Base-by-base conservation (phyloP, 2,329 filamentous ascomycete genomes). In the Aureobasidium mangrovei region DNA sequence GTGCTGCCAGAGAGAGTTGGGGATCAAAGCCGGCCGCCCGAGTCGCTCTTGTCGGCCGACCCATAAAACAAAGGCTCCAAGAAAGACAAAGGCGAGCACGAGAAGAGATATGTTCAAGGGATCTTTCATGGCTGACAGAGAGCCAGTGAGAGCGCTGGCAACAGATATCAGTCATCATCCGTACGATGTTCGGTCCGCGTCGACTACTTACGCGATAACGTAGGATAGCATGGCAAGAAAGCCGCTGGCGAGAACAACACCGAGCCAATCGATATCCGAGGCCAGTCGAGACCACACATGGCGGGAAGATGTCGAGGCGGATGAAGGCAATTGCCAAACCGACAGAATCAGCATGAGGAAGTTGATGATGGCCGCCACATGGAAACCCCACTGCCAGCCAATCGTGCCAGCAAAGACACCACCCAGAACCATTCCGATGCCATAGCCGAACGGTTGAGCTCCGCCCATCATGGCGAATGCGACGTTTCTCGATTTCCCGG, bases 1-100 rank as follows among this genome's bases (percentile, higher is more conserved):
- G 42, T 80, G 82, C n/a, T 67, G 72, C 82, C 82, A 85, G 0
- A 85, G 66, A 0, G 74, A 75, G 62, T 84, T 84, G 0, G 82
- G 82, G 26, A 85, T 83, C 6, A 85, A 63, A 0, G 80, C 80
- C 4, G 79, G 75, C 1, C 69, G 70, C 8, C 70, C 69, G 0
- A 64, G 61, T 8, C 65, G 68, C 45, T 77, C 74, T 46, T 77
- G 77, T 2, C 71, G 67, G 18, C 72, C 70, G 45, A 81, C 73
- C 81, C 81, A 84, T 7, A 68, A 62, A 42, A 77, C 65, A 62
- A 84, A 84, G 0, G 66, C 60, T 0, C 75, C 74, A 2, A 81
- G 63, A 2, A 74, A 59, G 2, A 69, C 58, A 2, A 74, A 57
- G 3, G 73, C 71, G 3, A 78, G 52, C 2, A 67, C 66, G 0